These are phyloP conservation scores for Suillus variegatus DNA, from an alignment of 768 basidiomycete species.

Conservation along the genomic window DNA sequence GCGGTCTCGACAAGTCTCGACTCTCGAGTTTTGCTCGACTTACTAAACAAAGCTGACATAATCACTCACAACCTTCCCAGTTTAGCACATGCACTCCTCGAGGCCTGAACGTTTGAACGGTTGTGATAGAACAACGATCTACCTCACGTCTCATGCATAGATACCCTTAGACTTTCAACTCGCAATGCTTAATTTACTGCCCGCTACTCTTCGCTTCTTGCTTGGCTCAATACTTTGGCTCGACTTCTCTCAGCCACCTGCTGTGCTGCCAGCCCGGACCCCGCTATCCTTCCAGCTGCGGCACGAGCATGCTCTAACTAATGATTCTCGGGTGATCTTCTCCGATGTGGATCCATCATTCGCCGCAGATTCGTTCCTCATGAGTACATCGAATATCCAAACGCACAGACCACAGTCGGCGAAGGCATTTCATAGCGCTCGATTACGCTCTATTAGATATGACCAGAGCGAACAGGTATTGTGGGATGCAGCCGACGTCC, in stretches of 20 bases:
- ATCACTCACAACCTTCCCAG: not conserved
- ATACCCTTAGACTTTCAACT: not conserved
- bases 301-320: conserved; percentile 60
- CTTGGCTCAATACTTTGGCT: conserved; percentile 44
- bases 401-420: conserved; percentile 51
- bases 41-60: not conserved
- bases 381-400: conserved; percentile 40
- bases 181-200: conserved; percentile 33
- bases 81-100: not conserved
- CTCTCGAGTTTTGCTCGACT: not conserved
- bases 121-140: not conserved
- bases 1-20: not conserved
- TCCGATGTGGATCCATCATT: conserved; percentile 38
- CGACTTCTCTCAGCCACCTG: conserved; percentile 16
- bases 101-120: not conserved
- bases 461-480: conserved; percentile 41
- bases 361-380: conserved; percentile 34
- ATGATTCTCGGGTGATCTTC: conserved; percentile 59
- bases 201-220: conserved; percentile 42
- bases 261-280: conserved; percentile 28
- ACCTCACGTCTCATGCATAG: not conserved
- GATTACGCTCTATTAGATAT: conserved; percentile 38
- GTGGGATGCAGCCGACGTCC: conserved; percentile 69
- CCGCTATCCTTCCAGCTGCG: conserved; percentile 62
- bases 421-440: conserved; percentile 33